Evolutionary conservation across 2,329 filamentous ascomycete genomes (phyloP).

Genomic region (Penicillium sclerotigenum): DNA sequence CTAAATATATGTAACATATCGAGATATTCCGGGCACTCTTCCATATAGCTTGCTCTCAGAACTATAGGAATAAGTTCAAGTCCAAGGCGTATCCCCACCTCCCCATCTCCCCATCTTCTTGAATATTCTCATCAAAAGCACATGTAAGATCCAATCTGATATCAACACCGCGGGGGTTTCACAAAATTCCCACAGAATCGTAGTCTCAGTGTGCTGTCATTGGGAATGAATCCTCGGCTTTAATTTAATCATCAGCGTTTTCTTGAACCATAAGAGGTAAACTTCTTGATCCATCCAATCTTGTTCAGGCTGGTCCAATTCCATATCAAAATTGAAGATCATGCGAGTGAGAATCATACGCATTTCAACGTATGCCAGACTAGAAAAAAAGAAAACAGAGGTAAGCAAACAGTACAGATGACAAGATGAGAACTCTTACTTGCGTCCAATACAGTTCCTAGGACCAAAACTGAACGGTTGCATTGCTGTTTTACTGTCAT

Average conservation of each 20-base stretch:
- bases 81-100: too few species aligned
- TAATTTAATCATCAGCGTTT: constrained; percentile 11
- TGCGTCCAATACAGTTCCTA: constrained; percentile 47
- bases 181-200: background rate
- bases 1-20: background rate
- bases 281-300: constrained; percentile 13
- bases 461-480: constrained; percentile 52
- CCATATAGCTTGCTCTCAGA: too few species aligned
- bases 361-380: constrained; percentile 20
- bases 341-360: constrained; percentile 15
- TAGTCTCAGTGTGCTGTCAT: background rate
- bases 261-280: constrained; percentile 10
- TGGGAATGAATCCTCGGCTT: background rate
- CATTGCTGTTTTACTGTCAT: constrained; percentile 45
- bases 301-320: constrained; percentile 7
- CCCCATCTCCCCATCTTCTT: background rate
- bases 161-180: background rate
- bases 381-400: background rate
- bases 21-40: background rate
- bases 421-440: constrained; percentile 5
- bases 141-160: background rate
- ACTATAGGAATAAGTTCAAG: background rate
- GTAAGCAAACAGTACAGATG: background rate
- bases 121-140: background rate
- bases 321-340: constrained; percentile 16